Evolutionary conservation across 2,329 filamentous ascomycete species (phyloP).

Genomic region (Aphanoascus verrucosus): DNA sequence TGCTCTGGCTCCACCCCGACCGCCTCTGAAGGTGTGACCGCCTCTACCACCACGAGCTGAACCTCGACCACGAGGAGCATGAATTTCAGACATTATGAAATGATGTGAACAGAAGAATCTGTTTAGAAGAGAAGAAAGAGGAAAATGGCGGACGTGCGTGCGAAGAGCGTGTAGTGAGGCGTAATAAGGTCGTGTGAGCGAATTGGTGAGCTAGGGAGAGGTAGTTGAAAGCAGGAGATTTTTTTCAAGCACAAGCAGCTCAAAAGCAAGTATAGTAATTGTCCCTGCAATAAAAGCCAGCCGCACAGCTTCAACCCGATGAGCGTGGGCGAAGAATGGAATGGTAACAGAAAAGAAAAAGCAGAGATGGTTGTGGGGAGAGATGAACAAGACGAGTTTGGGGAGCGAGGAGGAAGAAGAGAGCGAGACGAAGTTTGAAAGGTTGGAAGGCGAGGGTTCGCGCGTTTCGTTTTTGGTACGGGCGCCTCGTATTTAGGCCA

Average conservation of each 20-base stretch:
- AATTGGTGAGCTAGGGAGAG: constrained; percentile 1
- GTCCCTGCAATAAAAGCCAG: constrained; percentile 16
- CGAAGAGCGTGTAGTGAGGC: not conserved
- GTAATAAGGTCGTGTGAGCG: constrained; percentile 9
- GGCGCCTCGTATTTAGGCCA: constrained; percentile 7
- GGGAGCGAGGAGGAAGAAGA: constrained; percentile 14
- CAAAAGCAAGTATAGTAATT: not conserved
- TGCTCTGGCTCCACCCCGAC: constrained; percentile 56
- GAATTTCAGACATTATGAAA: constrained; percentile 79
- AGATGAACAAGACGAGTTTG: constrained; percentile 15
- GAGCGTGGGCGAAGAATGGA: not conserved
- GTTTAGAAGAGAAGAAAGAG: constrained; percentile 21
- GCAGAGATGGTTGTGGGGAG: constrained; percentile 17
- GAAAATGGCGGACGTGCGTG: not conserved
- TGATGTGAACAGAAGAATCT: not conserved
- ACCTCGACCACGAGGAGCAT: constrained; percentile 80
- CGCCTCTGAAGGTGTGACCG: constrained; percentile 59
- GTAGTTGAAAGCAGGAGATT: constrained; percentile 1
- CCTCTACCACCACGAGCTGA: constrained; percentile 76
- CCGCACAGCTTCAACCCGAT: constrained; percentile 1
- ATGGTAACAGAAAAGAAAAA: constrained; percentile 15
- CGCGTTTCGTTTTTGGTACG: constrained; percentile 14
- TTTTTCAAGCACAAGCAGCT: constrained; percentile 5
- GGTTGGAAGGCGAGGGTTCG: constrained; percentile 15
- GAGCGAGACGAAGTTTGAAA: constrained; percentile 4